These are phyloP conservation scores for Magnolia changhungtana DNA, from an alignment of 164 flowering plant species.

Conservation along the genomic window DNA sequence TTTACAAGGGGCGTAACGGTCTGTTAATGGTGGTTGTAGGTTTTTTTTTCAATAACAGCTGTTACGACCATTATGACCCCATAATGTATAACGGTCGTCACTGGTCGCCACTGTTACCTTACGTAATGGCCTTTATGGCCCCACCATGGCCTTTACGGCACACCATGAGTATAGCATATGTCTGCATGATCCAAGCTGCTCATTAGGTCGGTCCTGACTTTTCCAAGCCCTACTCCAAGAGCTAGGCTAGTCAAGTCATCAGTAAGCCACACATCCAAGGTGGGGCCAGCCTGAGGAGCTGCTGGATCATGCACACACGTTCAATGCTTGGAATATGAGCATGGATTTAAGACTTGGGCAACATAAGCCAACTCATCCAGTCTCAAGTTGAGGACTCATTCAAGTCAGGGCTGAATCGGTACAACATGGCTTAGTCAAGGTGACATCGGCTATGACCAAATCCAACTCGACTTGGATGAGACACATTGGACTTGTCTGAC, in stretches of 20 bases:
- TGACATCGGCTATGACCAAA: too few relatives aligned
- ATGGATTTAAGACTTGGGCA: background rate
- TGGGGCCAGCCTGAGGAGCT: background rate
- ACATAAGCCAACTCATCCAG: background rate
- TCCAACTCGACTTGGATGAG: background rate
- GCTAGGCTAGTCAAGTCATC: background rate
- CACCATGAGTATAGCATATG: background rate
- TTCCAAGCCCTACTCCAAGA: background rate
- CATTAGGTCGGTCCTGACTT: background rate
- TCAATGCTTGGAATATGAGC: background rate
- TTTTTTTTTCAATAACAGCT: too few relatives aligned
- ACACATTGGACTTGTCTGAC: background rate
- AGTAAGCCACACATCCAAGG: background rate
- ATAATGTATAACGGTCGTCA: too few relatives aligned
- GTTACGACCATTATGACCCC: too few relatives aligned
- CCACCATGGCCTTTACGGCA: too few relatives aligned
- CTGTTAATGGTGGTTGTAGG: too few relatives aligned
- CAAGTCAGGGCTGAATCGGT: background rate
- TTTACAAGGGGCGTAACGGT: too few relatives aligned
- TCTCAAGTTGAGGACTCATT: background rate
- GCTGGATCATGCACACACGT: background rate
- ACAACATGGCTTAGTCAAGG: background rate
- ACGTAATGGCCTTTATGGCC: too few relatives aligned
- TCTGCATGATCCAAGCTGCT: background rate
- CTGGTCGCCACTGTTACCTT: too few relatives aligned